Conservation (phyloP, 176 grass and related monocot species). For the Areca catechu region DNA sequence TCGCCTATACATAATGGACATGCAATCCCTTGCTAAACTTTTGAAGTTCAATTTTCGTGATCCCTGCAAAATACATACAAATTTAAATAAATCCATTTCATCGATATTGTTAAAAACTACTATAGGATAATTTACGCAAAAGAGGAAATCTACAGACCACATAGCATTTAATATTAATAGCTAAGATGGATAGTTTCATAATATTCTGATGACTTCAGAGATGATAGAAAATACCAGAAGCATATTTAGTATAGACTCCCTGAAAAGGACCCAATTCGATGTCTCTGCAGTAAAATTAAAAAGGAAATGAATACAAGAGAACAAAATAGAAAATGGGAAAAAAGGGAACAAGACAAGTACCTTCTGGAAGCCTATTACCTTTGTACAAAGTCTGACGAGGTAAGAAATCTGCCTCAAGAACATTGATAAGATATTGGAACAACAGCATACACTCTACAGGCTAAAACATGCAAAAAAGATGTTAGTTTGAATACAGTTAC, state of each 20-base stretch:
- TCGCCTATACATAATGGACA: conserved; percentile 42
- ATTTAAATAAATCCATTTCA: conserved; percentile 7
- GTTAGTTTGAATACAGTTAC: no score
- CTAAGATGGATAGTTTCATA: no score
- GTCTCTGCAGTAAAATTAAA: conserved; percentile 49
- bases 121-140: background rate
- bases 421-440: conserved; percentile 63
- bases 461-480: conserved; percentile 25
- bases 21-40: conserved; percentile 61
- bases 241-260: conserved; percentile 56
- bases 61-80: conserved; percentile 35
- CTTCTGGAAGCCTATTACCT: conserved; percentile 35
- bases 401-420: conserved; percentile 69
- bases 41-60: conserved; percentile 58
- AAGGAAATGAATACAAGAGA: conserved; percentile 10
- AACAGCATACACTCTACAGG: conserved; percentile 48
- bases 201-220: background rate
- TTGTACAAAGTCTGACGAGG: conserved; percentile 62
- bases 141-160: no score
- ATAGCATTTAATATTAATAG: no score
- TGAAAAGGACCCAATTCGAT: conserved; percentile 67
- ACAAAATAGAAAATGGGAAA: background rate
- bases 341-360: conserved; percentile 6
- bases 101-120: conserved; percentile 16
- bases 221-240: conserved; percentile 56